Evolutionary conservation across 2,329 filamentous ascomycete genomes (phyloP).

Genomic region (Fusarium globosum): DNA sequence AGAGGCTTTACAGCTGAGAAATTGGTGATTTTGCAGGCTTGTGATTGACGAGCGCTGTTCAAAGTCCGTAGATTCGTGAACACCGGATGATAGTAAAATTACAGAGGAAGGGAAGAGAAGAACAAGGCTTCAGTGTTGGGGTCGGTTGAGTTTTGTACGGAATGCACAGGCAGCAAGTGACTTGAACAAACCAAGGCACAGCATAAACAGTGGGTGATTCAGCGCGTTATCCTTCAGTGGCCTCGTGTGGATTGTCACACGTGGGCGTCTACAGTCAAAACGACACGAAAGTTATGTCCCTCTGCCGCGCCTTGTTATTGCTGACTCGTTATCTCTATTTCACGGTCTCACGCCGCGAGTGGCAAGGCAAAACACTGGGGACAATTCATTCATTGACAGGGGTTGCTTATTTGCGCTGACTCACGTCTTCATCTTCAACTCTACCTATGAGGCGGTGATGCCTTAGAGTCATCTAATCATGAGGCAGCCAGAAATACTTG

Average conservation of each 20-base stretch:
- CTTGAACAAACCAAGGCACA: slow-evolving; percentile 27
- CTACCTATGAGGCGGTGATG: slow-evolving; percentile 17
- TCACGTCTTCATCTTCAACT: slow-evolving; percentile 25
- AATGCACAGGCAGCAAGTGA: slow-evolving; percentile 11
- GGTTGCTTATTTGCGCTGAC: slow-evolving; percentile 27
- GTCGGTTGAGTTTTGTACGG: slow-evolving; percentile 29
- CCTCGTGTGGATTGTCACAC: slow-evolving; percentile 35
- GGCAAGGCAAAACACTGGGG: slow-evolving; percentile 34
- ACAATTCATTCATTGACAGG: slow-evolving; percentile 15
- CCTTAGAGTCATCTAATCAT: slow-evolving; percentile 7
- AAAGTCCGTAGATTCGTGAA: neutral
- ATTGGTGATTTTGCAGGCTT: neutral
- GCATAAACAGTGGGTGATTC: slow-evolving; percentile 7
- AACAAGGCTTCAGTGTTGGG: slow-evolving; percentile 2
- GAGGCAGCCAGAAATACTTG: slow-evolving; percentile 10
- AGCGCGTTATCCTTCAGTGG: slow-evolving; percentile 13
- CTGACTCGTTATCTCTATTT: slow-evolving; percentile 19
- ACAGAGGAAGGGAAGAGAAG: slow-evolving; percentile 1
- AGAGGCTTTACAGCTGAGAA: neutral
- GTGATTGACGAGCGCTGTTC: neutral
- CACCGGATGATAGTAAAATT: neutral
- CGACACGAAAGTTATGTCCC: neutral
- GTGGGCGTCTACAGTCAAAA: slow-evolving; percentile 16
- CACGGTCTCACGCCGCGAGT: slow-evolving; percentile 23
- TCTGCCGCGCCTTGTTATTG: slow-evolving; percentile 21